phyloP scores from a whole-genome alignment of 129 eudicot genomes.

The Flaveria brownii region DNA sequence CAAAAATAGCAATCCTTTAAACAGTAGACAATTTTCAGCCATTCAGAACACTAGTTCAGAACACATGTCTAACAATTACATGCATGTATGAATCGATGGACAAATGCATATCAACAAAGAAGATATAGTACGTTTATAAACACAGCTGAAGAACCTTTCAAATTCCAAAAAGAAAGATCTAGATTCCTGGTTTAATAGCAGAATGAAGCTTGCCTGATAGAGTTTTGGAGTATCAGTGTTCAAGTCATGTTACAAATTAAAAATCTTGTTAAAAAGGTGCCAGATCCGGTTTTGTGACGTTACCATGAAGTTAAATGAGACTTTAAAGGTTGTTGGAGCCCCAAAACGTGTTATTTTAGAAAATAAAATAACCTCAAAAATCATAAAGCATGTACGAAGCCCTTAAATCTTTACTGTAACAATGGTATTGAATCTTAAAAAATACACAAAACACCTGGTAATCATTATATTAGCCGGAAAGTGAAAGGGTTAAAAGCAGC shows the following conservation, averaged over 20 bases:
- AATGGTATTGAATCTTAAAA: background rate
- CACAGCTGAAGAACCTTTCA: conserved; percentile 1
- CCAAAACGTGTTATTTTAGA: background rate
- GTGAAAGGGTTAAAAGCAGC: background rate
- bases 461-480: background rate
- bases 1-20: background rate
- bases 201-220: conserved; percentile 3
- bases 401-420: background rate
- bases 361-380: background rate
- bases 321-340: background rate
- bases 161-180: conserved; percentile 3
- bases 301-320: background rate
- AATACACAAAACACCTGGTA: background rate
- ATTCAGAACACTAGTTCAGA: background rate
- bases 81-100: background rate
- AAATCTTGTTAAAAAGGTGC: background rate
- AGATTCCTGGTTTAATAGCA: conserved; percentile 1
- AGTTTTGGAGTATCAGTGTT: conserved; percentile 7
- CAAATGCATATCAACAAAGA: background rate
- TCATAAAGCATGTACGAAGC: background rate
- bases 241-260: conserved; percentile 11
- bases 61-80: background rate
- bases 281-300: background rate
- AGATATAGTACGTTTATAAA: background rate
- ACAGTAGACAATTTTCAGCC: background rate